Conservation (phyloP, 176 grass and related monocot species). For the Phoenix dactylifera region DNA sequence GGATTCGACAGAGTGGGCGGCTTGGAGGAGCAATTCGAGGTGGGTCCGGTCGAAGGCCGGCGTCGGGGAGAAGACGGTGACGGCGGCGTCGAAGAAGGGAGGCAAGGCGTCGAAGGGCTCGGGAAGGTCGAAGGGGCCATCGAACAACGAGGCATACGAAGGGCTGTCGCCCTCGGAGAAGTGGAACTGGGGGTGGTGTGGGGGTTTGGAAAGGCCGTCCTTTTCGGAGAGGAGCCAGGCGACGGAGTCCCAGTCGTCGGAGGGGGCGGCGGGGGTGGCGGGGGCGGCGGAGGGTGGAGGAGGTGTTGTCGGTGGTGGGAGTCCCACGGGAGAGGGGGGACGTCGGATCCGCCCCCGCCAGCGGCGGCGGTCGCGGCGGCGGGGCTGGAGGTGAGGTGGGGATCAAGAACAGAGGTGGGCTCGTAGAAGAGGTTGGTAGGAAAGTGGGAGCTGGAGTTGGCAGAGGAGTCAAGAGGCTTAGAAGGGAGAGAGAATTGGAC, state of each 20-base stretch:
- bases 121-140: constrained; percentile 24
- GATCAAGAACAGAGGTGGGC: constrained; percentile 53
- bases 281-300: neutral
- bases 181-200: neutral
- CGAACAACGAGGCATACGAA: constrained; percentile 16
- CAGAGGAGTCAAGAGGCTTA: neutral
- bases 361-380: constrained; percentile 2
- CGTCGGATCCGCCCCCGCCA: too few species aligned
- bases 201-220: constrained; percentile 15
- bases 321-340: constrained; percentile 1
- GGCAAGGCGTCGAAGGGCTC: constrained; percentile 5
- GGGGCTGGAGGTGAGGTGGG: constrained; percentile 42
- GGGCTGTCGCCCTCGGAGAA: constrained; percentile 8
- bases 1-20: constrained; percentile 29
- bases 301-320: constrained; percentile 6
- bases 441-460: constrained; percentile 6
- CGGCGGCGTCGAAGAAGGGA: neutral
- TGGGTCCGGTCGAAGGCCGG: constrained; percentile 26
- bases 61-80: neutral
- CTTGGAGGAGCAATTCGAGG: constrained; percentile 29
- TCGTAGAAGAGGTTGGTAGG: constrained; percentile 31
- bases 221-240: constrained; percentile 41
- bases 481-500: too few species aligned
- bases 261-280: neutral
- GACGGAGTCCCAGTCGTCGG: constrained; percentile 40